Percentiles rank a stretch among this genome's conserved stretches.
phyloP scores from a whole-genome alignment of 1,284 basidiomycete genomes.

The Leccinum huronense region DNA sequence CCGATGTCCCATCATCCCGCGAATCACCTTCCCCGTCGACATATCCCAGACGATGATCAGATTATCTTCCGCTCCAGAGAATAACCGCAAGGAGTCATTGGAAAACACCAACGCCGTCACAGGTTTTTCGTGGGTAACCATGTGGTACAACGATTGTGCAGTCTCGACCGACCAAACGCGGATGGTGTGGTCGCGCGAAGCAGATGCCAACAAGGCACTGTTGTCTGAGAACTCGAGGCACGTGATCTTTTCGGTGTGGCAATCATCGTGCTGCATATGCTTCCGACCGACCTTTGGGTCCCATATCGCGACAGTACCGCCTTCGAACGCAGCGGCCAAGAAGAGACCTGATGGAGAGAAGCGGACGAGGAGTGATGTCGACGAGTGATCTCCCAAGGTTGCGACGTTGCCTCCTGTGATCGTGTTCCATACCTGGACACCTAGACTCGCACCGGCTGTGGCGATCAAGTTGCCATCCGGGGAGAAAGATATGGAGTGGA shows the following conservation, averaged over 20 bases:
- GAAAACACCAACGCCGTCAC: conserved; percentile 21
- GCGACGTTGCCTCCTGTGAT: conserved; percentile 25
- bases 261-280: conserved; percentile 21
- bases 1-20: conserved; percentile 22
- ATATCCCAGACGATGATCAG: conserved; percentile 25
- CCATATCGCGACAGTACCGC: conserved; percentile 24
- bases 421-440: conserved; percentile 27
- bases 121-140: conserved; percentile 22
- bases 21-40: conserved; percentile 18
- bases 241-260: conserved; percentile 17
- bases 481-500: conserved; percentile 25
- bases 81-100: conserved; percentile 14
- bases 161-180: conserved; percentile 24
- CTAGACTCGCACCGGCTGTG: conserved; percentile 19
- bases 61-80: conserved; percentile 27
- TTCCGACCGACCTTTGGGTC: conserved; percentile 26
- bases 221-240: conserved; percentile 28
- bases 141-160: conserved; percentile 11
- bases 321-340: conserved; percentile 23
- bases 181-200: conserved; percentile 22
- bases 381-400: conserved; percentile 18
- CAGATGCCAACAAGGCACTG: conserved; percentile 24
- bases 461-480: conserved; percentile 15
- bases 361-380: conserved; percentile 21
- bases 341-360: conserved; percentile 28